Evolutionary conservation across 495 filamentous ascomycete genomes (phyloP), one percentile per base, ranked within the genome.

Genomic region (Podospora conica): DNA sequence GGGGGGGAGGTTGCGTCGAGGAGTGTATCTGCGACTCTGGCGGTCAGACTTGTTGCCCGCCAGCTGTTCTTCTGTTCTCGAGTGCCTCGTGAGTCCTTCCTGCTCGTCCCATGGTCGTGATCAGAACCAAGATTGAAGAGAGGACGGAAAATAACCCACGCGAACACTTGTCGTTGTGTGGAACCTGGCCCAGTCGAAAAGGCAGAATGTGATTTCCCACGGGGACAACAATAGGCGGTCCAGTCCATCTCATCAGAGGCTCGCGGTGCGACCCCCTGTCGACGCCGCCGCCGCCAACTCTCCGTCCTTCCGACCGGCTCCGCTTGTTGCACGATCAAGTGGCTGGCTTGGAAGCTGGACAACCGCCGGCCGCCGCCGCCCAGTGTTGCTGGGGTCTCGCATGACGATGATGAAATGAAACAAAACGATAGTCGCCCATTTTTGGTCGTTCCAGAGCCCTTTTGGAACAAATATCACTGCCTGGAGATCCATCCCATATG

Each of bases 321-420:
- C 40, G 40, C 40, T 48, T 48, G 33, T 40, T 40, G 33, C 33
- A 40, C 40, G 40, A 48, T n/a, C 40, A 18, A 48, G 40, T 48
- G 40, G 40, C 40, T 48, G 40, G 18, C 40, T 48, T 48, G 29
- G 29, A 31, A 31, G 29, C 12, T 31, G 29, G 10, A 48, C 40
- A 48, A 48, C 40, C 40, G 40, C 33, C 33, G 33, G 1, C 33
- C 40, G 40, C 15, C 40, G 33, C 28, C 28, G 11, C 33, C 33
- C 12, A 40, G 33, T n/a, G 40, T 48, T n/a, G 40, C 18, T 18
- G n/a, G 40, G 40, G 40, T 15, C n/a, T 48, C 40, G 60, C 60
- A 61, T 61, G 60, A 61, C 21, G 12, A 53, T 53, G 59, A 24
- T 61, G 60, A 61, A 61, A 61, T 61, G 55, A 57, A 57, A 24